phyloP scores from a whole-genome alignment of 768 basidiomycete species.

The Psilocybe azurescens region DNA sequence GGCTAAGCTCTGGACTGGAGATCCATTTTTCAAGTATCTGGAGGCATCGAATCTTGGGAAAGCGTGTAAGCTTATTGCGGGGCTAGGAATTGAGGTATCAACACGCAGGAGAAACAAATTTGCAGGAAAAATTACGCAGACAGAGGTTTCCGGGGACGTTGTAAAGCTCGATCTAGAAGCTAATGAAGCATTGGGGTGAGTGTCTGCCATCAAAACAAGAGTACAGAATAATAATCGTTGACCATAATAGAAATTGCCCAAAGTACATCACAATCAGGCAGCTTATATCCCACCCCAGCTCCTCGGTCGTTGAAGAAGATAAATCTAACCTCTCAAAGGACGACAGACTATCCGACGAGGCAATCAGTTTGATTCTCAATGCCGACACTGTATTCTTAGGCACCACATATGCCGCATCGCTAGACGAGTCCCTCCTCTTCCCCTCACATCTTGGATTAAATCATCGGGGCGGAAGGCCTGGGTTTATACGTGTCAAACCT shows the following conservation, averaged over 20 bases:
- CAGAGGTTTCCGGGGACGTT: constrained; percentile 31
- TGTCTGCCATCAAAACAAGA: constrained; percentile 7
- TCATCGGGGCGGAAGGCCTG: constrained; percentile 64
- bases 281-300: constrained; percentile 44
- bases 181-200: constrained; percentile 62
- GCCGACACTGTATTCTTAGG: constrained; percentile 63
- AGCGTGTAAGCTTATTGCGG: constrained; percentile 47
- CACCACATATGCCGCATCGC: constrained; percentile 48
- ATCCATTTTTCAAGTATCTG: constrained; percentile 53
- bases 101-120: constrained; percentile 36
- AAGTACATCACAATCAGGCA: constrained; percentile 69
- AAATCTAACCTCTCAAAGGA: constrained; percentile 33
- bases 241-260: constrained; percentile 58
- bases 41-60: constrained; percentile 15
- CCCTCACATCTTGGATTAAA: constrained; percentile 70
- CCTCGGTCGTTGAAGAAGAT: constrained; percentile 38
- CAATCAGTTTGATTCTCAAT: constrained; percentile 49
- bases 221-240: not conserved
- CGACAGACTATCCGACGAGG: constrained; percentile 53
- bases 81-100: constrained; percentile 62
- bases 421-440: constrained; percentile 42
- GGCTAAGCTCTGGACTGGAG: constrained; percentile 55
- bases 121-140: constrained; percentile 45
- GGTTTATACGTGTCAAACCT: constrained; percentile 61
- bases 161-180: constrained; percentile 47